Evolutionary conservation across 768 basidiomycete species (phyloP).

Genomic region (Strobilomyces confusus): DNA sequence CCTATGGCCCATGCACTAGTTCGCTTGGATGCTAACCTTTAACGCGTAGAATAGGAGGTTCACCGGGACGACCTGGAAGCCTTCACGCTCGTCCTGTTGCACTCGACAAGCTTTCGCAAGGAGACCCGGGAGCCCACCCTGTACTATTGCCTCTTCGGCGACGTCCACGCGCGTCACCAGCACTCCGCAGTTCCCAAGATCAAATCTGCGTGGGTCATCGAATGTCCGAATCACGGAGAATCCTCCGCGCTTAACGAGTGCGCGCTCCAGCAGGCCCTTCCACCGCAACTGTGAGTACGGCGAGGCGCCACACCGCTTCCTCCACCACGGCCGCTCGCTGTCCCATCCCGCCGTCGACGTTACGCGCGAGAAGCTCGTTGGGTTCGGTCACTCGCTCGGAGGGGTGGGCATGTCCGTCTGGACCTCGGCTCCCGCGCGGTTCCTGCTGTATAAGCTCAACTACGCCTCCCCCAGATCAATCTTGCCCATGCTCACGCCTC

Average conservation of each 20-base stretch:
- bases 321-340: conserved; percentile 34
- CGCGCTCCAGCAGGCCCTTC: conserved; percentile 42
- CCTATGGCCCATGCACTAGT: conserved; percentile 96
- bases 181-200: conserved; percentile 7
- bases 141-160: conserved; percentile 45
- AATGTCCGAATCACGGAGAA: conserved; percentile 72
- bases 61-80: conserved; percentile 39
- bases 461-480: conserved; percentile 39
- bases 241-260: conserved; percentile 51
- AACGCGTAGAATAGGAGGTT: conserved; percentile 35
- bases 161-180: conserved; percentile 5
- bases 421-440: background rate
- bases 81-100: conserved; percentile 56
- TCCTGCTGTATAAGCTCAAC: background rate
- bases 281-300: conserved; percentile 48
- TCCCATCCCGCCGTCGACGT: conserved; percentile 38
- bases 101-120: conserved; percentile 72
- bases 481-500: conserved; percentile 45
- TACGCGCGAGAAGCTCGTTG: conserved; percentile 47
- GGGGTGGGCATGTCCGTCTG: conserved; percentile 57
- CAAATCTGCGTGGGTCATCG: conserved; percentile 56
- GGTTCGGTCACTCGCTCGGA: conserved; percentile 67
- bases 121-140: conserved; percentile 69
- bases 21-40: conserved; percentile 86
- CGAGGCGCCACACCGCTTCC: conserved; percentile 52